These are phyloP conservation scores for Kitagawia praeruptora DNA, from an alignment of 129 eudicot species.

Conservation along the genomic window DNA sequence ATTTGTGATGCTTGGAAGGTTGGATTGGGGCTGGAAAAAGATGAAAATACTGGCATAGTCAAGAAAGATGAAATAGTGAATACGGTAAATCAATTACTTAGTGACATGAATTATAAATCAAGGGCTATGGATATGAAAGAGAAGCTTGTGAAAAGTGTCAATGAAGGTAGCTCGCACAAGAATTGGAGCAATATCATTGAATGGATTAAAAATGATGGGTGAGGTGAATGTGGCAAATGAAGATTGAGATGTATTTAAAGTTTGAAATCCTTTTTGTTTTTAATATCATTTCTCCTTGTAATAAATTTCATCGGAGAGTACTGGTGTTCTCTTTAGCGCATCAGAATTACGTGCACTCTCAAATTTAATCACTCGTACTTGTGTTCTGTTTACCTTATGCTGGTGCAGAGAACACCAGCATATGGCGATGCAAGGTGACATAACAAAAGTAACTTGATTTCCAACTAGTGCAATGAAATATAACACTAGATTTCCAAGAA, in stretches of 20 bases:
- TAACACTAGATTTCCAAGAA: too few relatives aligned
- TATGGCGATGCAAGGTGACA: too few relatives aligned
- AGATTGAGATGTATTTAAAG: too few relatives aligned
- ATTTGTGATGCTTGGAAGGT: constrained; percentile 15
- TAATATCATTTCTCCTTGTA: neutral
- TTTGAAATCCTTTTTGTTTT: too few relatives aligned
- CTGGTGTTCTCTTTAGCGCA: neutral
- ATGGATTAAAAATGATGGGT: constrained; percentile 15
- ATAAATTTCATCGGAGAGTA: neutral
- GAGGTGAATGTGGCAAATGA: neutral
- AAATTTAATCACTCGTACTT: too few relatives aligned
- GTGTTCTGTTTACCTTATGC: too few relatives aligned
- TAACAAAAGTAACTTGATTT: too few relatives aligned
- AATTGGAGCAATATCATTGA: constrained; percentile 25
- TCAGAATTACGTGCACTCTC: neutral
- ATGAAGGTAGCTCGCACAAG: constrained; percentile 25
- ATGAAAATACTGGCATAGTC: constrained; percentile 19
- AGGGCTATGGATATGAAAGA: constrained; percentile 27
- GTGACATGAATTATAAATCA: constrained; percentile 12
- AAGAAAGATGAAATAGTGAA: constrained; percentile 22
- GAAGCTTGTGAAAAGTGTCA: constrained; percentile 12
- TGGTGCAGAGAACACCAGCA: too few relatives aligned
- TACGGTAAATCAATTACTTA: constrained; percentile 24
- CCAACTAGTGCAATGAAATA: too few relatives aligned
- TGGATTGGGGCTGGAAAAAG: constrained; percentile 34